These are phyloP conservation scores for Cadophora malorum DNA, from an alignment of 2,329 filamentous ascomycete genomes.

Conservation along the genomic window DNA sequence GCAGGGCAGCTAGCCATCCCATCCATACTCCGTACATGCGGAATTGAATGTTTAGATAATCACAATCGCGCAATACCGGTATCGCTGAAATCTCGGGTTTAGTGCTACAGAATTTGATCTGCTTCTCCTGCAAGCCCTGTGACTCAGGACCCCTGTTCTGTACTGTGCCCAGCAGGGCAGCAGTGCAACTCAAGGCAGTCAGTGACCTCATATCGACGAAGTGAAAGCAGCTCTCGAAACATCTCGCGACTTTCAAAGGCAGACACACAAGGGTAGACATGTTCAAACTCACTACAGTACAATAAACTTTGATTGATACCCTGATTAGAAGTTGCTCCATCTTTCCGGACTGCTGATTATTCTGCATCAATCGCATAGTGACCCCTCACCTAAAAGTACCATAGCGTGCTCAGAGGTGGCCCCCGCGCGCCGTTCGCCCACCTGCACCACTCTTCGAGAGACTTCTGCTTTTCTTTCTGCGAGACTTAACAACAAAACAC, in stretches of 20 bases:
- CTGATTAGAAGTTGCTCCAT: neutral
- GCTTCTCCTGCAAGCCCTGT: neutral
- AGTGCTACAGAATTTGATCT: neutral
- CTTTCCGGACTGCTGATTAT: conserved; percentile 4
- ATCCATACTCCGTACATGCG: neutral
- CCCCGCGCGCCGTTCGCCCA: neutral
- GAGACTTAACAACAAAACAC: neutral
- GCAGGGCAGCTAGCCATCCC: too few species aligned
- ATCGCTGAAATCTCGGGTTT: neutral
- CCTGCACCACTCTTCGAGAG: neutral
- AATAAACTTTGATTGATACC: neutral
- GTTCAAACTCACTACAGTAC: neutral
- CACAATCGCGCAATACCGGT: conserved; percentile 9
- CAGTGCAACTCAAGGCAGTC: neutral
- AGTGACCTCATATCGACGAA: neutral
- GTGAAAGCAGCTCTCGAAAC: neutral
- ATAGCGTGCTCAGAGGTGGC: conserved; percentile 8
- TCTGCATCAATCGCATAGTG: neutral
- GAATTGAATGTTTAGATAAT: neutral
- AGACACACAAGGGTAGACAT: neutral
- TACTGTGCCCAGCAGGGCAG: too few species aligned
- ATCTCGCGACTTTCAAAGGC: neutral
- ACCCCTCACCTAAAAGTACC: neutral
- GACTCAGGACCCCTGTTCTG: neutral
- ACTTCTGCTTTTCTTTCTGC: neutral